Base-by-base conservation (phyloP, 768 basidiomycete genomes). In the Suillus brevipes region DNA sequence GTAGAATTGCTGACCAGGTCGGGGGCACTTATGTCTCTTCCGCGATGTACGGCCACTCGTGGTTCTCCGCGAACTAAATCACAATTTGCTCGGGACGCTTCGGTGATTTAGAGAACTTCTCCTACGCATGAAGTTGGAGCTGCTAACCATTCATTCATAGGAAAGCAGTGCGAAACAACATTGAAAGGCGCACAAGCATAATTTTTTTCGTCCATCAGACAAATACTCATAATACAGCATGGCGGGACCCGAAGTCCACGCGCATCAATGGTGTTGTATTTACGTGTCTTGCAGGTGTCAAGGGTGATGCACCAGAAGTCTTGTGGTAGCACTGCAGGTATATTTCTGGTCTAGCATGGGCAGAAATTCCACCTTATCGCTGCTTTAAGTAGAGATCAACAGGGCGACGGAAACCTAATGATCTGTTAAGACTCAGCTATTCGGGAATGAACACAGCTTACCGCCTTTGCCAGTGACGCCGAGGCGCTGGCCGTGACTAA, bases 381-480 rank as follows among this genome's bases (percentile, higher is more conserved):
- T 59, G 58, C 25, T 59, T 59, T 5, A 42, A 6, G 40, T 59
- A 59, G 25, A 42, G 1, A 25, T 59, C 58, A 28, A 59, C 58
- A 20, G 58, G 58, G 3, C 58, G 58, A 6, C 58, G 38, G 38
- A 59, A 59, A 40, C 58, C 58, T 59, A 18, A 28, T 6, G 3
- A 59, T 25, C 3, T 12, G 4, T 28, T 59, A 4, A 59, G 58
- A 42, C 25, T 20, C 25, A 13, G 1, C 18, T 20, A 31, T 59
- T 28, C 25, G 9, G 10, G 3, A 28, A 28, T 42, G 25, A 59
- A 60, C 62, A 38, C 50, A 28, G 69, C 84, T 52, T 66, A 89
- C 90, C 89, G 71, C 87, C 89, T 76, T 90, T 86, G 3, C 89
- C 89, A 9, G 82, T 75, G 7, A 76, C 76, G 3, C 89, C 89